phyloP scores from a whole-genome alignment of 257 asterid genomes.

The Misopates orontium region DNA sequence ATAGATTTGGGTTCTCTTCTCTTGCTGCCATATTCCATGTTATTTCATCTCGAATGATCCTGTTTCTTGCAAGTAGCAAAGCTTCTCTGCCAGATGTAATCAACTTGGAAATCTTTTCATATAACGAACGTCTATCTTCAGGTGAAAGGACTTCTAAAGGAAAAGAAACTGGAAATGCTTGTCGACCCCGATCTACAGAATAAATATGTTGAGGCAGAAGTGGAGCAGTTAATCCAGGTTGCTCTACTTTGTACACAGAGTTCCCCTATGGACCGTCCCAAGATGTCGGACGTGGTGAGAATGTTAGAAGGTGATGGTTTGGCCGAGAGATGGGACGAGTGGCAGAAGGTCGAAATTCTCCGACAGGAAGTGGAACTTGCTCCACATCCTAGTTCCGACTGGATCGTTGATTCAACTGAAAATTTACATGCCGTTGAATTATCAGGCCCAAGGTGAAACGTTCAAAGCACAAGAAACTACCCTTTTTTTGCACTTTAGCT shows the following conservation, averaged over 20 bases:
- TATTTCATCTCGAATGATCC: too few species aligned
- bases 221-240: constrained; percentile 67
- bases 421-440: constrained; percentile 55
- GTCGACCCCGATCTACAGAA: constrained; percentile 60
- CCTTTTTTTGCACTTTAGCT: neutral
- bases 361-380: constrained; percentile 51
- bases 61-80: too few species aligned
- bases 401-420: constrained; percentile 58
- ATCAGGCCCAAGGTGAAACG: constrained; percentile 52
- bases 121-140: constrained; percentile 7
- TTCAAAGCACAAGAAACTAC: neutral
- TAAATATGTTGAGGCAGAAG: constrained; percentile 50
- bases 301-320: constrained; percentile 75
- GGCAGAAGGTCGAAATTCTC: constrained; percentile 57
- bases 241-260: constrained; percentile 67
- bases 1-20: too few species aligned
- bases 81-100: too few species aligned
- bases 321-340: constrained; percentile 69
- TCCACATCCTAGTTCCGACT: constrained; percentile 48
- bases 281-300: constrained; percentile 69
- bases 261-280: constrained; percentile 62
- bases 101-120: neutral
- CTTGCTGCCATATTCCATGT: too few species aligned
- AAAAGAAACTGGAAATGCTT: constrained; percentile 57
- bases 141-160: constrained; percentile 67